These are phyloP conservation scores for Pogostemon cablin DNA, from an alignment of 257 asterid genomes.

Conservation along the genomic window DNA sequence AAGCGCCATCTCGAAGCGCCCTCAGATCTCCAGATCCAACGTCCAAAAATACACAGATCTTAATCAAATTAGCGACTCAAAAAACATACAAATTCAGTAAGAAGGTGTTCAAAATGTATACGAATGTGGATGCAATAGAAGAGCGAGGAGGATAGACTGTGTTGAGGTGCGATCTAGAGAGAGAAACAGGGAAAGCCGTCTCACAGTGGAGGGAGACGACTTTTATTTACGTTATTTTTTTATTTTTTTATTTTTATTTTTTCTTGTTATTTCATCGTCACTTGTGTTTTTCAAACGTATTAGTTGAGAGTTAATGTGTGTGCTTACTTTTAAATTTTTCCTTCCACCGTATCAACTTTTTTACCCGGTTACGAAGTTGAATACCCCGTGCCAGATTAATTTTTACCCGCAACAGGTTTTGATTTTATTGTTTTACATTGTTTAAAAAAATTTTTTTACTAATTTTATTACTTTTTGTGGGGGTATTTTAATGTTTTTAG, in stretches of 20 bases:
- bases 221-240: constrained; percentile 37
- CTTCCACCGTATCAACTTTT: too few species aligned
- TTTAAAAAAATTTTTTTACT: too few species aligned
- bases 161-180: constrained; percentile 70
- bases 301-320: constrained; percentile 5
- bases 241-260: not conserved
- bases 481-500: too few species aligned
- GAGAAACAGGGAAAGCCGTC: constrained; percentile 68
- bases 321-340: too few species aligned
- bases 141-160: constrained; percentile 42
- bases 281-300: constrained; percentile 2
- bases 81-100: constrained; percentile 16
- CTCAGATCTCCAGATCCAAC: constrained; percentile 78
- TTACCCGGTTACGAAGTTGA: too few species aligned
- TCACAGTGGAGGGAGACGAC: constrained; percentile 61
- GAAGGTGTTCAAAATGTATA: constrained; percentile 11
- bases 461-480: too few species aligned
- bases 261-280: not conserved
- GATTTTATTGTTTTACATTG: too few species aligned
- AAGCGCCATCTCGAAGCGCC: constrained; percentile 69
- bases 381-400: too few species aligned
- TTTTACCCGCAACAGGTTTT: too few species aligned
- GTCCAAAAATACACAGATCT: constrained; percentile 40
- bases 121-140: constrained; percentile 16
- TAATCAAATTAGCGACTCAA: constrained; percentile 25